Base-by-base conservation (phyloP, 1,284 basidiomycete genomes). In the Mycena sp. region DNA sequence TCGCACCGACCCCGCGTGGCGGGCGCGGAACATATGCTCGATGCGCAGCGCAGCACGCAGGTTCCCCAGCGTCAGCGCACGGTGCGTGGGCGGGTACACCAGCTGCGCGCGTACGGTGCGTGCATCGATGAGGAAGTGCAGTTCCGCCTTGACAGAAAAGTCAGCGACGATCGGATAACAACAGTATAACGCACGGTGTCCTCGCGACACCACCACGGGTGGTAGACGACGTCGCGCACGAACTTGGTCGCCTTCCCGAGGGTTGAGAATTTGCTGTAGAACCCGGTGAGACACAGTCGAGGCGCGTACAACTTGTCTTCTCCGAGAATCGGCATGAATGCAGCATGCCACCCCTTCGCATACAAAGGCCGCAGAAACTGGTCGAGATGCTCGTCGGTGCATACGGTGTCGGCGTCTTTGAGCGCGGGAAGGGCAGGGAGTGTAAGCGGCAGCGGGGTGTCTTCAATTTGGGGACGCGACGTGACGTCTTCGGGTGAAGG, bases 101-200 rank as follows among this genome's bases (percentile, higher is more conserved):
- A 65, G 49, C 37, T 65, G 59, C 23, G 54, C 59, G 9, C 56
- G 64, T 14, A 65, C 57, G 14, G 64, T 65, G 17, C 50, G 54
- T 6, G 59, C 54, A 32, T 65, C 59, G 30, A 65, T 21, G 29
- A 57, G 64, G 30, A 61, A 62, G 29, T 62, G 59, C 9, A 65
- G 44, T 40, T 65, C 59, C 37, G 56, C 61, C 61, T 63, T 29
- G 29, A 49, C n/a, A 32, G 7, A 1, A 37, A 25, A 35, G 32
- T 46, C 19, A 48, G 29, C 10, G 3, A 3, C n/a, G 14, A 38
- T 19, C 6, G 19, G 12, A 7, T 6, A 37, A 30, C 9, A 30
- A 23, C 19, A 5, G 32, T 9, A 41, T 17, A 2, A 58, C 61
- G 7, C 35, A 59, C 61, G 16, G 41, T 58, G 38, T 63, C 61